Evolutionary conservation across 2,329 filamentous ascomycete genomes (phyloP).

Genomic region (Fusarium xylarioides): DNA sequence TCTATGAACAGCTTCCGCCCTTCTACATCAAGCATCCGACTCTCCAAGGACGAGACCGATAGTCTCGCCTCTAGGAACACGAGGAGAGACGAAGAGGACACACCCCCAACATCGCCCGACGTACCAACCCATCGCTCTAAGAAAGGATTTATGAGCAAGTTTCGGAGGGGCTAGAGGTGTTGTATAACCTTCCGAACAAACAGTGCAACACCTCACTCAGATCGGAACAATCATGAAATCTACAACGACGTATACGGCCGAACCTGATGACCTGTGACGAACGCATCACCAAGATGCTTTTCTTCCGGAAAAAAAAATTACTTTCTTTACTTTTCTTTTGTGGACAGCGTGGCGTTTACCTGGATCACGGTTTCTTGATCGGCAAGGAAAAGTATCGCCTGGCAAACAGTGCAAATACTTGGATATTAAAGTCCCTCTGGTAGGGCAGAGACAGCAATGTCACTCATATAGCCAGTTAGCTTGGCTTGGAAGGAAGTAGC

Average conservation of each 20-base stretch:
- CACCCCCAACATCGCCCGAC: conserved; percentile 50
- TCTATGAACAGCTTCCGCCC: conserved; percentile 44
- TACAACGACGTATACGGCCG: conserved; percentile 34
- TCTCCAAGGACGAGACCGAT: conserved; percentile 52
- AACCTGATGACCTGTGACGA: conserved; percentile 33
- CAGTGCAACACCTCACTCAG: conserved; percentile 13
- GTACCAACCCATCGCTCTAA: conserved; percentile 42
- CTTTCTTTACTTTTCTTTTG: conserved; percentile 15
- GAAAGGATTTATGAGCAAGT: conserved; percentile 40
- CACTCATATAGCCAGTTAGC: conserved; percentile 12
- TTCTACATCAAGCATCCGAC: conserved; percentile 46
- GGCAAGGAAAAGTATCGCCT: neutral
- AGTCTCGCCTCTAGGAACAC: conserved; percentile 47
- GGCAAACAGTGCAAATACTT: conserved; percentile 13
- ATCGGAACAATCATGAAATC: conserved; percentile 18
- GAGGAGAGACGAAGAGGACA: conserved; percentile 45
- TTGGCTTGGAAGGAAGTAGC: conserved; percentile 15
- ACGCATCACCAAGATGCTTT: conserved; percentile 24
- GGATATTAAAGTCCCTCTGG: conserved; percentile 36
- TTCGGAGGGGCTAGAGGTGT: conserved; percentile 34
- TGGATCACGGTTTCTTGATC: conserved; percentile 1
- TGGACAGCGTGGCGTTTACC: conserved; percentile 38
- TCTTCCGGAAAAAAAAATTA: neutral
- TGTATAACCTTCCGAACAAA: conserved; percentile 4
- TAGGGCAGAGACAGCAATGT: conserved; percentile 31